A percentile compares a stretch with the other conserved stretches of the same genome.
Evolutionary conservation across 2,329 filamentous ascomycete species (phyloP).

Genomic region (Tolypocladium tropicale): DNA sequence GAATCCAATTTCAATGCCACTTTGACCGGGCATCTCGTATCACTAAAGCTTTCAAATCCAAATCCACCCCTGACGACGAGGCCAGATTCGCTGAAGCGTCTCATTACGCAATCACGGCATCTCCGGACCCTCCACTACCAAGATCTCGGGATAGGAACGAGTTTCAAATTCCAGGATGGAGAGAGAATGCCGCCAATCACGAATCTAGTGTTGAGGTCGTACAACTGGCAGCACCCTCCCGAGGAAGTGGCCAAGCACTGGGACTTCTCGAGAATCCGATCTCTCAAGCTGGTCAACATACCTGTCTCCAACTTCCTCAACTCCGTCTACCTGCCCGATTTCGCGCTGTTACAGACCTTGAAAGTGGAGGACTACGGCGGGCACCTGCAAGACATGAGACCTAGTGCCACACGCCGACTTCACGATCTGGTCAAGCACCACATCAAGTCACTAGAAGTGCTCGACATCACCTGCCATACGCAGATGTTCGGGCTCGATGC

Average conservation of each 20-base stretch:
- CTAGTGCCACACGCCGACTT: slow-evolving; percentile 28
- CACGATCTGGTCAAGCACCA: slow-evolving; percentile 26
- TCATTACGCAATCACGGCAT: slow-evolving; percentile 24
- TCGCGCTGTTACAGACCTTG: slow-evolving; percentile 25
- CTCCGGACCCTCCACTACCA: slow-evolving; percentile 31
- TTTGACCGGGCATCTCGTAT: slow-evolving; percentile 26
- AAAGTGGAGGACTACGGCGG: slow-evolving; percentile 35
- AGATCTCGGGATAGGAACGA: slow-evolving; percentile 33
- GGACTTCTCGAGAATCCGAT: slow-evolving; percentile 33
- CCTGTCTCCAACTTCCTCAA: slow-evolving; percentile 33
- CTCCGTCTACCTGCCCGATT: slow-evolving; percentile 26
- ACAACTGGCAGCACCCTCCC: slow-evolving; percentile 35
- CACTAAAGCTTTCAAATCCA: slow-evolving; percentile 28
- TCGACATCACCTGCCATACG: slow-evolving; percentile 32
- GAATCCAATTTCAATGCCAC: slow-evolving; percentile 27
- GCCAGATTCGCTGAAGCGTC: slow-evolving; percentile 29
- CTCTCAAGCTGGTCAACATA: slow-evolving; percentile 31
- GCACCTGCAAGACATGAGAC: slow-evolving; percentile 24
- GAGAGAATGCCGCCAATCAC: slow-evolving; percentile 33
- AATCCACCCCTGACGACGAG: slow-evolving; percentile 29
- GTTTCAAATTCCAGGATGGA: slow-evolving; percentile 25
- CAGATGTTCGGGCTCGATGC: slow-evolving; percentile 28
- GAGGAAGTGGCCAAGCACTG: slow-evolving; percentile 30
- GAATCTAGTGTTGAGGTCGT: slow-evolving; percentile 32
- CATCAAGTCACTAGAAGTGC: slow-evolving; percentile 23